Base-by-base conservation (phyloP, 2,329 filamentous ascomycete species). In the Rhynchosporium secalis region DNA sequence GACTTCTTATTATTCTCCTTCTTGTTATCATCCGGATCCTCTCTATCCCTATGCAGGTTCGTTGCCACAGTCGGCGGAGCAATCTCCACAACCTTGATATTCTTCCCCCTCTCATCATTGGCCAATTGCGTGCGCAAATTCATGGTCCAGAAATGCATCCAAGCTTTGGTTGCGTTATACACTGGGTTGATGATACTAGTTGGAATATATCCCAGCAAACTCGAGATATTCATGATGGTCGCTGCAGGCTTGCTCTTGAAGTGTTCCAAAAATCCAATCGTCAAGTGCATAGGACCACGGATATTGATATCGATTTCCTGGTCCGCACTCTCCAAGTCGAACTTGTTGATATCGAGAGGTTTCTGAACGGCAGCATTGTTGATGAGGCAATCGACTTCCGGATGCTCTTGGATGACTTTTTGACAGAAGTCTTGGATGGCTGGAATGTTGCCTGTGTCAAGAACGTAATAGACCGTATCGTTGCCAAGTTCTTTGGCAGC, bases 311-410 rank as follows among this genome's bases (percentile, higher is more conserved):
- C 74, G 57, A 86, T 81, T 65, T 86, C 83, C 43, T 83, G 74
- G 63, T 86, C 83, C 0, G 81, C 82, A 60, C 81, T 81, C 12
- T 69, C 29, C 0, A 84, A 74, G 15, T 65, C 65, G 47, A 83
- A 80, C 33, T 80, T 76, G 28, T 76, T 76, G 0, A 83, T 75
- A 15, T 81, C 72, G 1, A 86, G 76, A 0, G 82, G 83, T 2
- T 81, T 74, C 69, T 86, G 83, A 0, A 86, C 80, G 1, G 83
- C 83, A 0, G 83, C 83, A 60, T 86, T 86, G 74, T 86, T 86
- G 69, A 86, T 75, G 0, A 86, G 70, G 65, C 82, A 86, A 72
- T 86, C 83, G 2, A 86, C 70, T 5, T 83, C 79, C 0, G 80
- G 81, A 67, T 86, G 79, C 5, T 83, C 78, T 2, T 63, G 65